Conservation (phyloP, 371 early-diverging fungal species). For the Fennellomyces sp. region DNA sequence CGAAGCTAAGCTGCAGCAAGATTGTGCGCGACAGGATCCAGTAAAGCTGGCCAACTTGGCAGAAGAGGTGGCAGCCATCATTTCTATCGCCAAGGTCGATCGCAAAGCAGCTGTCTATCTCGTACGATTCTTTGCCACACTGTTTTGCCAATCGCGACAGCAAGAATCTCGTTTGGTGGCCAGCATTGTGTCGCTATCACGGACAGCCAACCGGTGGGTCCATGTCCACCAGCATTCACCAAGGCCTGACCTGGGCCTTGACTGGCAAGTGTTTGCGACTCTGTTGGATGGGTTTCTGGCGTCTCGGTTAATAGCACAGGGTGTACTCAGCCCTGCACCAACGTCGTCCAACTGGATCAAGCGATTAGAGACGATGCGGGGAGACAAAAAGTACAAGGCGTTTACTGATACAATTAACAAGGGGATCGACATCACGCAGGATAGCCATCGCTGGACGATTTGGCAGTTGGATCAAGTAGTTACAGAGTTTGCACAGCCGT, state of each 20-base stretch:
- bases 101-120: constrained; percentile 11
- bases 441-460: constrained; percentile 12
- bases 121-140: constrained; percentile 8
- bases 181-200: constrained; percentile 15
- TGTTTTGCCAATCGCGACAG: not conserved
- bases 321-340: constrained; percentile 6
- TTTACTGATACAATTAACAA: not conserved
- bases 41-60: constrained; percentile 8
- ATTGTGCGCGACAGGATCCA: not conserved
- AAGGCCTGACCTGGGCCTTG: not conserved
- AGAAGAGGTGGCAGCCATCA: constrained; percentile 22
- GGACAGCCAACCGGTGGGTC: constrained; percentile 10
- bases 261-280: constrained; percentile 12
- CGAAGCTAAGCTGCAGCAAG: constrained; percentile 1
- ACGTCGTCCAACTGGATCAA: not conserved
- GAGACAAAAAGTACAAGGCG: constrained; percentile 4
- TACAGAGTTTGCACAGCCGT: constrained; percentile 1
- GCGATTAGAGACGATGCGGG: not conserved
- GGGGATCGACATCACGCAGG: not conserved
- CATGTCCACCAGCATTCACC: not conserved
- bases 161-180: constrained; percentile 10
- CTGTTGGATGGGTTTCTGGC: constrained; percentile 14
- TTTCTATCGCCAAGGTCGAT: constrained; percentile 13
- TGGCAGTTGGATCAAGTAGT: constrained; percentile 15
- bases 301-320: constrained; percentile 5